Base-by-base conservation (phyloP, 805 yeast genomes). In the Wickerhamiella kazuoi region DNA sequence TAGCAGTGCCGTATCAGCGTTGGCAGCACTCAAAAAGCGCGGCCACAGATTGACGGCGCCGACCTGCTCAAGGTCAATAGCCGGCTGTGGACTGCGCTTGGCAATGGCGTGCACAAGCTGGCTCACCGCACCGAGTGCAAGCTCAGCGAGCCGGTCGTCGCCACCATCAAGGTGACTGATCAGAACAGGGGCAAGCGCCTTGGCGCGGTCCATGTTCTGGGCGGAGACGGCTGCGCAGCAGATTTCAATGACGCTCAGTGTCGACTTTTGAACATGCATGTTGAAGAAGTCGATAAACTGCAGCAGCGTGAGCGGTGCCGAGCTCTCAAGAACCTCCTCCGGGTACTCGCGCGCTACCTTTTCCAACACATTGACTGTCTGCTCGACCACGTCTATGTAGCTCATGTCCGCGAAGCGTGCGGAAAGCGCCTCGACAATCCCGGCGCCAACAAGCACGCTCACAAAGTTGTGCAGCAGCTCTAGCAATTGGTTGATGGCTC, bases 381-480 rank as follows among this genome's bases (percentile, higher is more conserved):
- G 95, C 53, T 87, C 98, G 0, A 94, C 93, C 39, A 87, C 63
- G 54, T 87, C 98, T 39, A 87, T 86, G 52, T 72, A 86, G 40
- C 75, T 73, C 15, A 87, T 76, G 45, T 82, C 93, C 41, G 71
- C 51, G 29, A 90, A 56, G 44, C 79, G 79, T 4, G 65, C 61
- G 46, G 78, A 71, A 20, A 90, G 62, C 0, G 71, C 73, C 34
- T 73, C 76, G 6, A 84, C 68, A 0, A 76, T 78, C 30, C 78
- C 77, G 15, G 71, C 71, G 17, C 68, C 62, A 2, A 82, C 75
- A 3, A 82, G 75, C 28, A 67, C 69, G 38, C 68, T 67, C 5
- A 75, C 68, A 34, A 74, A 71, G 35, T 77, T 77, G 14, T 73
- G 72, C 46, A 76, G 69, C 9, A 79, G 77, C 52, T 83, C 95